A percentile compares a stretch with the other conserved stretches of the same genome.
phyloP scores from a whole-genome alignment of 768 basidiomycete species.

The Lanmaoa pseudosensibilis region DNA sequence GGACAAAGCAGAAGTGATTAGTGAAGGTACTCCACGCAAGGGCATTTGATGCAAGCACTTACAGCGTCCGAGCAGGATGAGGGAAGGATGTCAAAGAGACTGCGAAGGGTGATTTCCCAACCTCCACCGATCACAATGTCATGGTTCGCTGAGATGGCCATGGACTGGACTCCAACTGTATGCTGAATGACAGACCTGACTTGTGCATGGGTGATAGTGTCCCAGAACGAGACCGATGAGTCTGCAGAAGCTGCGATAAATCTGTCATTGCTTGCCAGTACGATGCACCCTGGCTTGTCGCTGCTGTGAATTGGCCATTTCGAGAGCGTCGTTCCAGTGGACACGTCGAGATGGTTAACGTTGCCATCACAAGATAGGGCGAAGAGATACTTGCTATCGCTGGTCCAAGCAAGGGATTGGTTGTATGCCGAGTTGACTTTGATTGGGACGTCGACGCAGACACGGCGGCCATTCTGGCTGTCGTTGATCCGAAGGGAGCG shows the following conservation, averaged over 20 bases:
- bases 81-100: too few relatives aligned
- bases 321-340: background rate
- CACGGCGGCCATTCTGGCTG: background rate
- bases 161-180: background rate
- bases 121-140: background rate
- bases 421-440: background rate
- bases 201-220: background rate
- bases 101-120: constrained; percentile 4
- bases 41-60: background rate
- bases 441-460: background rate
- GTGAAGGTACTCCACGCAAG: too few relatives aligned
- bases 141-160: constrained; percentile 6
- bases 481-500: constrained; percentile 2
- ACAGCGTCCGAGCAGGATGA: constrained; percentile 3
- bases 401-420: constrained; percentile 2
- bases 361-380: background rate
- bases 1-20: background rate
- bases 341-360: background rate
- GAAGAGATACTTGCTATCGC: background rate
- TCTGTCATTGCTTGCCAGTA: background rate
- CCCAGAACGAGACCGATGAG: constrained; percentile 15
- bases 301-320: background rate
- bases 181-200: constrained; percentile 1
- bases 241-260: constrained; percentile 9
- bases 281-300: background rate